Evolutionary conservation across 805 yeast species (phyloP), one percentile per base, ranked within the genome.

Genomic region (Priceomyces melissophilus): DNA sequence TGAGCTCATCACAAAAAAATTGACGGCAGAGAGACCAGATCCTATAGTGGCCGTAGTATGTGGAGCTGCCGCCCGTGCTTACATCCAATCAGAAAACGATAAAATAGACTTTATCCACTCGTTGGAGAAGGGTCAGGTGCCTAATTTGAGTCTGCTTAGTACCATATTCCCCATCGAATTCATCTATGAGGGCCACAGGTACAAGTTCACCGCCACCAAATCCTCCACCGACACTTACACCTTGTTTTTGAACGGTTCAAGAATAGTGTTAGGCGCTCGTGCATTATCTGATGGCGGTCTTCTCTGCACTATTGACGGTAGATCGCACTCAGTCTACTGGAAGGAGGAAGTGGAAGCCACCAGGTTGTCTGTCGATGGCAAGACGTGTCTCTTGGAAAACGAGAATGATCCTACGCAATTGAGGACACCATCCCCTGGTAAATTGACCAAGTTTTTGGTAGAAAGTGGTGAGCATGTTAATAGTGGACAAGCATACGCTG

Each of bases 371-470:
- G 96, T 93, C 30, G 97, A 93, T 60, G 82, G 96, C 39, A 93
- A 87, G 75, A 90, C 99, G 23, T 91, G 98, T 60, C 69, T 87
- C 50, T 78, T 93, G 49, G 99, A 95, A 69, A 86, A 78, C 43
- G 99, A 93, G 71, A 91, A 88, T 58, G 99, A 93, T 61, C 99
- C 99, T 50, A 95, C 99, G 32, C 98, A 93, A 73, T 76, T 95
- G 60, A 82, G 98, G 71, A 88, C 99, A 28, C 99, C 99, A 34
- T 93, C 99, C 23, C 99, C 99, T 40, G 99, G 99, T 75, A 93
- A 93, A 70, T 77, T 93, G 52, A 96, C 91, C 47, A 87, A 87
- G 61, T 93, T 82, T 62, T 73, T 93, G 52, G 96, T 93, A 46
- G 98, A 95, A 60, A 84, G 83, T 54, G 99, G 99, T 52, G 99